phyloP scores from a whole-genome alignment of 2,329 filamentous ascomycete genomes.

The Nannizziopsis barbatae region DNA sequence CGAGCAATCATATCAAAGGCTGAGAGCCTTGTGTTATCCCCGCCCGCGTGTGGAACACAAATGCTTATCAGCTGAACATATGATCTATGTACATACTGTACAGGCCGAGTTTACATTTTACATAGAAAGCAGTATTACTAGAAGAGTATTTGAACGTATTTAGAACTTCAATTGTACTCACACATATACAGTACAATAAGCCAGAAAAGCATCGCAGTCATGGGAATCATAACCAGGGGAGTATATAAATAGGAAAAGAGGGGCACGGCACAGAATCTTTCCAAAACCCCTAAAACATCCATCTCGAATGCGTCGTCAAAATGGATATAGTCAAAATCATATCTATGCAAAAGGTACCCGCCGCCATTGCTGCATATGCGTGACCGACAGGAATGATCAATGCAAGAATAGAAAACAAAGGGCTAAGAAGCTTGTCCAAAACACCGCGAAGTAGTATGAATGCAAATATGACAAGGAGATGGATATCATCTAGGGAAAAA shows the following conservation, averaged over 20 bases:
- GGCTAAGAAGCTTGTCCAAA: background rate
- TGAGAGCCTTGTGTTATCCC: no score
- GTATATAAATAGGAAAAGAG: background rate
- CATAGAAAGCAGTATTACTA: background rate
- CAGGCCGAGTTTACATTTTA: background rate
- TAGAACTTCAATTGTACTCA: background rate
- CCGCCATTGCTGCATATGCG: slow-evolving; percentile 4
- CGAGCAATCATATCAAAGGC: no score
- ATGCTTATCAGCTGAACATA: no score
- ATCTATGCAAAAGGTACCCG: slow-evolving; percentile 2
- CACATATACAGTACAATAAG: background rate
- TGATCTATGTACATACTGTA: no score
- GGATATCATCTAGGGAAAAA: background rate
- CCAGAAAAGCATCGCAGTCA: slow-evolving; percentile 1
- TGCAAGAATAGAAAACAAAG: background rate
- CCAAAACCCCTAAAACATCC: background rate
- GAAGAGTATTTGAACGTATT: background rate
- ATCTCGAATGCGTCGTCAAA: background rate
- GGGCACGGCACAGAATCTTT: background rate
- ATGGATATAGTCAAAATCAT: background rate
- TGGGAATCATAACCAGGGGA: slow-evolving; percentile 1
- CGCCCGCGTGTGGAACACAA: no score
- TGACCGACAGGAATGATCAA: background rate
- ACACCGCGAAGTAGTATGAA: background rate
- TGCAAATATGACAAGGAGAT: background rate